Percentiles rank a stretch among this genome's conserved stretches.
Evolutionary conservation across 805 yeast genomes (phyloP).

Genomic region (Barnettozyma siamensis): DNA sequence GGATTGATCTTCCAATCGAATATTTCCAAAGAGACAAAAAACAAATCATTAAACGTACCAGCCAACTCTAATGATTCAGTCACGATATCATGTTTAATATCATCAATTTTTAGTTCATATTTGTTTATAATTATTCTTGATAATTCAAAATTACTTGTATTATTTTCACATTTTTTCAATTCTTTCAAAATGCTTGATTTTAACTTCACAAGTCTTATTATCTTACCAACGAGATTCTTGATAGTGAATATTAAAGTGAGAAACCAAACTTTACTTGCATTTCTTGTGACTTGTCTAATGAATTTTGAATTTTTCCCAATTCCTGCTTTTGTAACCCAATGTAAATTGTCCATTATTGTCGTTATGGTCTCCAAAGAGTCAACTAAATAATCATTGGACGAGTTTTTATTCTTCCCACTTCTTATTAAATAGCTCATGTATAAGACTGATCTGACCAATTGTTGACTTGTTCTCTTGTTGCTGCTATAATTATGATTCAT

Average conservation of each 20-base stretch:
- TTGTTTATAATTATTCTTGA: slow-evolving; percentile 8
- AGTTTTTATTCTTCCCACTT: slow-evolving; percentile 3
- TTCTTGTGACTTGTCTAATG: slow-evolving; percentile 2
- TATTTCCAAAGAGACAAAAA: slow-evolving; percentile 15
- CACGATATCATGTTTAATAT: slow-evolving; percentile 7
- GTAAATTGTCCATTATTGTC: slow-evolving; percentile 16
- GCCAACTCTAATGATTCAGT: slow-evolving; percentile 9
- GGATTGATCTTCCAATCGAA: slow-evolving; percentile 12
- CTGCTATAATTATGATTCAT: not conserved
- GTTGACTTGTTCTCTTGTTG: slow-evolving; percentile 8
- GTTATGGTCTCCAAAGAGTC: slow-evolving; percentile 14
- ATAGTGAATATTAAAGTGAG: slow-evolving; percentile 13
- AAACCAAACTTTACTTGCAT: slow-evolving; percentile 17
- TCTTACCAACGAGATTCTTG: slow-evolving; percentile 7
- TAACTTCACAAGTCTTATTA: slow-evolving; percentile 5
- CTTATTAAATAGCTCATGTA: slow-evolving; percentile 13
- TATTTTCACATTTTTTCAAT: slow-evolving; percentile 5
- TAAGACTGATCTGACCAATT: slow-evolving; percentile 11
- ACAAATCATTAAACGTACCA: slow-evolving; percentile 14
- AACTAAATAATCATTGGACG: slow-evolving; percentile 8
- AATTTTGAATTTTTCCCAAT: slow-evolving; percentile 12
- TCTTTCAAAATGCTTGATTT: slow-evolving; percentile 6
- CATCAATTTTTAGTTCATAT: slow-evolving; percentile 11
- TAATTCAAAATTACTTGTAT: slow-evolving; percentile 1
- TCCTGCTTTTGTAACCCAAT: slow-evolving; percentile 13